Conservation (phyloP, 2,329 filamentous ascomycete species). For the Phialophora chinensis region DNA sequence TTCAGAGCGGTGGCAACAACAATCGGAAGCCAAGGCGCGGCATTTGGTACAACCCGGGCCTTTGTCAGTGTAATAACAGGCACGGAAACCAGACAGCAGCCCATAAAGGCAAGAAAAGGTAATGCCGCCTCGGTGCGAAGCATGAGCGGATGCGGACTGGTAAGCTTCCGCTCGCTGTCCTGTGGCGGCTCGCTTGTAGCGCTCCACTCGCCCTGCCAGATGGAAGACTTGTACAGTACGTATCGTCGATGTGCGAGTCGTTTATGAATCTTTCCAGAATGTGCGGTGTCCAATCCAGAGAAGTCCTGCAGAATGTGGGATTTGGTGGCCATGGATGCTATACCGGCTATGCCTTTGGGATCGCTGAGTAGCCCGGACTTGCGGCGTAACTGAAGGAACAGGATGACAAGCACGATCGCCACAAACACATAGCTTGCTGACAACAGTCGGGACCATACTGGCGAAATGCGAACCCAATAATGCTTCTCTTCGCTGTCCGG, state of each 20-base stretch:
- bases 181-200: constrained; percentile 42
- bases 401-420: constrained; percentile 49
- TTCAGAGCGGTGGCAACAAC: constrained; percentile 54
- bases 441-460: constrained; percentile 54
- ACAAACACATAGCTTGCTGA: constrained; percentile 50
- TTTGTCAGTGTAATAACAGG: constrained; percentile 53
- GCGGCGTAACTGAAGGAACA: constrained; percentile 54
- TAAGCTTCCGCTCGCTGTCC: constrained; percentile 41
- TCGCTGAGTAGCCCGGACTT: constrained; percentile 57
- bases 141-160: constrained; percentile 54
- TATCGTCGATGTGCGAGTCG: constrained; percentile 54
- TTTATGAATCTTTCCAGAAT: constrained; percentile 53
- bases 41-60: constrained; percentile 48
- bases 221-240: constrained; percentile 57
- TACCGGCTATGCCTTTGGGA: constrained; percentile 57
- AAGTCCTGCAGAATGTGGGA: constrained; percentile 58
- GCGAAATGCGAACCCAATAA: constrained; percentile 51
- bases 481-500: constrained; percentile 26
- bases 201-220: constrained; percentile 59
- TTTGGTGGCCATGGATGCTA: constrained; percentile 58
- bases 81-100: constrained; percentile 47
- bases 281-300: constrained; percentile 53
- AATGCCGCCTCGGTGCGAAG: constrained; percentile 49
- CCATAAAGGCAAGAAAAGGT: constrained; percentile 50
- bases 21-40: constrained; percentile 54